Evolutionary conservation across 176 grass and related monocot species (phyloP).

Genomic region (Thinopyrum elongatum): DNA sequence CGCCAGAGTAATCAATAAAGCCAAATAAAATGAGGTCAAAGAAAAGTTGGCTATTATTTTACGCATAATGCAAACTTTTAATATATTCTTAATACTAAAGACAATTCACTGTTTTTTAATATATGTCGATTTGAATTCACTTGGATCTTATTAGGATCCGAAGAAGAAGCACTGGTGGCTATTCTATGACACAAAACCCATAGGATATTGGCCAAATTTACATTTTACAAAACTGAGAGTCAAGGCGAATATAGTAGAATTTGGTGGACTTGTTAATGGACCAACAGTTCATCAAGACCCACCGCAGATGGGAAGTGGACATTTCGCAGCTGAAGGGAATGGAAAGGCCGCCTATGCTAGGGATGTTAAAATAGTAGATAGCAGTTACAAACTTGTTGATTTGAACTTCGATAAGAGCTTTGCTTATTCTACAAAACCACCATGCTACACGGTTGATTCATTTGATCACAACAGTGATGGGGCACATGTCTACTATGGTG

Average conservation of each 20-base stretch:
- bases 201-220: background rate
- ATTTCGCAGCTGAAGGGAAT: background rate
- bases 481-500: background rate
- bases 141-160: background rate
- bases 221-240: background rate
- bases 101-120: background rate
- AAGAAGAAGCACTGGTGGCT: background rate
- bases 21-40: background rate
- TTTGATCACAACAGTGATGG: background rate
- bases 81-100: background rate
- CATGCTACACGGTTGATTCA: background rate
- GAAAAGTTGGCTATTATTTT: background rate
- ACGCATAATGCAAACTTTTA: background rate
- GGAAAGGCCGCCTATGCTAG: background rate
- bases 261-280: background rate
- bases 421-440: background rate
- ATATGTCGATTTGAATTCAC: background rate
- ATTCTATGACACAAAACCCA: background rate
- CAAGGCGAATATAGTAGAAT: background rate
- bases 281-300: background rate
- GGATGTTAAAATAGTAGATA: background rate
- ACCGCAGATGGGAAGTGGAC: background rate
- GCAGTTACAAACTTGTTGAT: background rate
- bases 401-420: background rate
- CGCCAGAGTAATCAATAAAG: background rate